phyloP scores from a whole-genome alignment of 371 early-diverging fungal species.

The Mortierella sp. region DNA sequence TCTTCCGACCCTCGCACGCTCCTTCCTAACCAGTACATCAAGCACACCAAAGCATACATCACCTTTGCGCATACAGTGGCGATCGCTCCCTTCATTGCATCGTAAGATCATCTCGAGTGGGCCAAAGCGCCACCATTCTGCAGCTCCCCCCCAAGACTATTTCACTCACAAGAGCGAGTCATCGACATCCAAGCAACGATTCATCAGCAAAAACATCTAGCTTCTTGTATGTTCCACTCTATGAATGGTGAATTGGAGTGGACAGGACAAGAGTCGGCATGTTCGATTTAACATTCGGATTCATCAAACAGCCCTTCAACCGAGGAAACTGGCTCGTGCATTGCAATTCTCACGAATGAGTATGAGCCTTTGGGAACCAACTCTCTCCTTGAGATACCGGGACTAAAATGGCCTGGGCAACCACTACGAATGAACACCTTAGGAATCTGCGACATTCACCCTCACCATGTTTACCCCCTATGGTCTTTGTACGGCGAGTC shows the following conservation, averaged over 20 bases:
- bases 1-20: too few relatives aligned
- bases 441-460: background rate
- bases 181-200: background rate
- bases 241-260: background rate
- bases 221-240: background rate
- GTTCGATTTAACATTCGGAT: background rate
- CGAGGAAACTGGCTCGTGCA: background rate
- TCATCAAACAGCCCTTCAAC: background rate
- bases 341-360: background rate
- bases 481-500: background rate
- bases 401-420: background rate
- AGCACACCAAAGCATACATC: background rate
- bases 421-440: background rate
- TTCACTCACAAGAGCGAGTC: too few relatives aligned
- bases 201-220: background rate
- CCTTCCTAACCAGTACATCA: background rate
- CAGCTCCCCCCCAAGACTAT: background rate
- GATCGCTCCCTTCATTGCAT: background rate
- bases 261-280: background rate
- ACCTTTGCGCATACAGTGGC: too few relatives aligned
- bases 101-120: background rate
- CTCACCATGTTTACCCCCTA: background rate
- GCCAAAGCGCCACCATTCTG: background rate
- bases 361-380: background rate
- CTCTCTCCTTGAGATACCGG: background rate